These are phyloP conservation scores for Cephaloascus fragrans DNA, from an alignment of 805 yeast genomes.

Conservation along the genomic window DNA sequence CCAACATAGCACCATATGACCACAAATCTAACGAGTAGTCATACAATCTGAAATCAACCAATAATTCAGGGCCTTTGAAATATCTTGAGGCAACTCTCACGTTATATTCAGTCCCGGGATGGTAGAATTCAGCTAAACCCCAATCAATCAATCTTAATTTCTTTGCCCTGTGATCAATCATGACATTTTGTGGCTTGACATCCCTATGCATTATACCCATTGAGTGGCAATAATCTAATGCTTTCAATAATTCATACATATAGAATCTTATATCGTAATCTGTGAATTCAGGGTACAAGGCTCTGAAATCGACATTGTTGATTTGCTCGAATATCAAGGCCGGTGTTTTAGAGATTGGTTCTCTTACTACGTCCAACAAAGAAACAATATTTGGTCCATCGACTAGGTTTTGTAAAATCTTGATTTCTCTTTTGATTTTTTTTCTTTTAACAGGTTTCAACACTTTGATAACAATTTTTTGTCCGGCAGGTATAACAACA, in stretches of 20 bases:
- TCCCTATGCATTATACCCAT: conserved; percentile 95
- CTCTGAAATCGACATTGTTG: conserved; percentile 77
- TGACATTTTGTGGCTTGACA: conserved; percentile 88
- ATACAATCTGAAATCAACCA: conserved; percentile 73
- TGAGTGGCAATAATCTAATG: conserved; percentile 82
- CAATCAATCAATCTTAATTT: conserved; percentile 76
- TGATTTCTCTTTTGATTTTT: conserved; percentile 86
- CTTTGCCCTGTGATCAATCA: conserved; percentile 70
- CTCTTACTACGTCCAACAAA: conserved; percentile 78
- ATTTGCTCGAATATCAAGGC: conserved; percentile 81
- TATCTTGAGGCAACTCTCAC: conserved; percentile 89
- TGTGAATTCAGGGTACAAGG: conserved; percentile 72
- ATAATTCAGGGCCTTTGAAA: conserved; percentile 85
- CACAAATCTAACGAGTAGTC: conserved; percentile 86
- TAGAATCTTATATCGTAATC: conserved; percentile 72
- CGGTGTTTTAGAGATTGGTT: conserved; percentile 77
- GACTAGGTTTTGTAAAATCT: conserved; percentile 74
- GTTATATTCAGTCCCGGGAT: conserved; percentile 80
- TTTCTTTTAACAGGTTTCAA: conserved; percentile 89
- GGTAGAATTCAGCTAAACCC: conserved; percentile 93
- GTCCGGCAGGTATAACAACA: conserved; percentile 48
- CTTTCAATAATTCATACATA: conserved; percentile 72
- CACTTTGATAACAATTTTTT: conserved; percentile 77
- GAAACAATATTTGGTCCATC: conserved; percentile 77
- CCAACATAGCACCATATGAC: conserved; percentile 89